A percentile compares a stretch with the other conserved stretches of the same genome.
phyloP scores from a whole-genome alignment of 176 grass and related monocot genomes.

The Triticum dicoccoides region DNA sequence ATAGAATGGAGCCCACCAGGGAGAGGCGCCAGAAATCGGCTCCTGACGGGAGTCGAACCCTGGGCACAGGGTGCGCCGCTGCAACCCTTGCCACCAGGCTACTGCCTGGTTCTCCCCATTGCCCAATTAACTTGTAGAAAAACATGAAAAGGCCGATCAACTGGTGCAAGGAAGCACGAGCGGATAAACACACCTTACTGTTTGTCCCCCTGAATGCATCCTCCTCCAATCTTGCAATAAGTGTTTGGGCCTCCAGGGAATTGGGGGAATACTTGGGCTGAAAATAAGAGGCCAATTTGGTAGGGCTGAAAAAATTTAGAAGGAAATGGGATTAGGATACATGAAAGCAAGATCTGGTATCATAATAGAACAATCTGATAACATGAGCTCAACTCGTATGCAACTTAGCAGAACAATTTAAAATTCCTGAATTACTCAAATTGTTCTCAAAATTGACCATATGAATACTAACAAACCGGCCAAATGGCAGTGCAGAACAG shows the following conservation, averaged over 20 bases:
- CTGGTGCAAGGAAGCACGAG: neutral
- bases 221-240: neutral
- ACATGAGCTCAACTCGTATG: neutral
- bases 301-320: neutral
- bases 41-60: too few relatives aligned
- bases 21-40: too few relatives aligned
- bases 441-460: neutral
- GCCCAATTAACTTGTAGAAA: neutral
- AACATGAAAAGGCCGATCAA: neutral
- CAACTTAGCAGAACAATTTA: neutral
- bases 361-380: neutral
- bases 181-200: conserved; percentile 4
- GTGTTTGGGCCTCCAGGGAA: neutral
- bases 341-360: neutral
- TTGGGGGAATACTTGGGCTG: neutral
- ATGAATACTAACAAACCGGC: too few relatives aligned
- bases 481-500: neutral
- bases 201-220: neutral
- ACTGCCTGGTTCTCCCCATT: neutral
- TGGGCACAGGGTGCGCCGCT: too few relatives aligned
- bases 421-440: neutral
- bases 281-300: neutral
- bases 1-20: too few relatives aligned
- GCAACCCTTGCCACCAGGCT: too few relatives aligned
- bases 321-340: neutral